Conservation (phyloP, 2,329 filamentous ascomycete genomes). For the Apiospora pterosperma region DNA sequence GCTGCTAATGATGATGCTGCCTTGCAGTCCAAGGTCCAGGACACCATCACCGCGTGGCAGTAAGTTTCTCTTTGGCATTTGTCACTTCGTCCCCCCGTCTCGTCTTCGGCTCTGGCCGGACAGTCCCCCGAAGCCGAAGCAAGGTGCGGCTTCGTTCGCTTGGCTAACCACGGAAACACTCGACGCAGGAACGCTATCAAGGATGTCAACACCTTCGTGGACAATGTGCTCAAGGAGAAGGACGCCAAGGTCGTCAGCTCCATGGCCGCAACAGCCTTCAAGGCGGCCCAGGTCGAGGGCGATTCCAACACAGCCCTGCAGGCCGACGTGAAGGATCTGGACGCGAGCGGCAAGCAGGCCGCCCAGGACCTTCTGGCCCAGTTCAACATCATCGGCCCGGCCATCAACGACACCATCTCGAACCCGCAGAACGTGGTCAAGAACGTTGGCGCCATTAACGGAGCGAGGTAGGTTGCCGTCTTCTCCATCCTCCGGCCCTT, state of each 20-base stretch:
- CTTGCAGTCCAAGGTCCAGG: background rate
- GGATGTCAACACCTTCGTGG: background rate
- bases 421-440: background rate
- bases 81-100: background rate
- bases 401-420: background rate
- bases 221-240: background rate
- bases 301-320: background rate
- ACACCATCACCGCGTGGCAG: background rate
- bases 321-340: background rate
- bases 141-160: too few species aligned
- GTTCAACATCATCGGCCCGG: background rate
- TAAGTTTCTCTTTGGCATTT: background rate
- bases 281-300: background rate
- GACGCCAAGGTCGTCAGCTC: background rate
- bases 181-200: background rate
- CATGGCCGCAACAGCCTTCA: background rate
- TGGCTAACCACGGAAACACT: background rate
- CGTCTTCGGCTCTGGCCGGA: background rate
- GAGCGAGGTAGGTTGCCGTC: background rate
- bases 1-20: background rate
- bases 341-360: background rate
- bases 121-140: too few species aligned
- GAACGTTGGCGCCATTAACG: background rate
- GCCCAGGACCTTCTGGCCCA: background rate
- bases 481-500: background rate